Base-by-base conservation (phyloP, 2,329 filamentous ascomycete genomes). In the Ceratocystis albifundus region DNA sequence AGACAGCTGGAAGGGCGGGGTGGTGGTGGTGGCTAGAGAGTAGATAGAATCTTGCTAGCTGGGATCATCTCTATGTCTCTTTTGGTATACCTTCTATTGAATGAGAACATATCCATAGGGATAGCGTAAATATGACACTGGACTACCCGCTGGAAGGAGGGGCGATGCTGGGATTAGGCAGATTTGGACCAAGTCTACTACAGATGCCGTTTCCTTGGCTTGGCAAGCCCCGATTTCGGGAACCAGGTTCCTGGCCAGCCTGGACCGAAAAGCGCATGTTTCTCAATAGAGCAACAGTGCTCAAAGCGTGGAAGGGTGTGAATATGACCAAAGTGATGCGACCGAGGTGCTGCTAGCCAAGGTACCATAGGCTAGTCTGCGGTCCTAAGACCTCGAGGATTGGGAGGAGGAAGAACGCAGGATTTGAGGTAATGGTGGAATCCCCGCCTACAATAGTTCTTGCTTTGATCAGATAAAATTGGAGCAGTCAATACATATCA, bases 381-480 rank as follows among this genome's bases (percentile, higher is more conserved):
- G 32, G 36, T 36, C 17, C 55, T 28, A 28, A 59, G 28, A n/a
- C 8, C 36, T 2, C 15, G n/a, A 36, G 30, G 17, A 59, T 32
- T 28, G 22, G 7, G 55, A 8, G 28, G 15, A n/a, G 55, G 17
- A 20, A 7, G 15, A 20, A 25, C 2, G 22, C 30, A 59, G 55
- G 55, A 59, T 59, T 20, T 4, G 28, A 59, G 15, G 17, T 5
- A n/a, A 59, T 20, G 55, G 17, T 3, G 25, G 20, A 20, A 36
- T 30, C 25, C 55, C 2, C n/a, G 32, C 25, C 7, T n/a, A 17
- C 25, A 59, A 59, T 59, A 10, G 4, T 32, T n/a, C 22, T 53
- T 53, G n/a, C 4, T 36, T 59, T 8, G 55, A 59, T 59, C 55
- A 36, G 55, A 59, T 59, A 59, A 59, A 36, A 59, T n/a, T 3